Base-by-base conservation (phyloP, 495 filamentous ascomycete genomes). In the Hypoxylon intermedium region DNA sequence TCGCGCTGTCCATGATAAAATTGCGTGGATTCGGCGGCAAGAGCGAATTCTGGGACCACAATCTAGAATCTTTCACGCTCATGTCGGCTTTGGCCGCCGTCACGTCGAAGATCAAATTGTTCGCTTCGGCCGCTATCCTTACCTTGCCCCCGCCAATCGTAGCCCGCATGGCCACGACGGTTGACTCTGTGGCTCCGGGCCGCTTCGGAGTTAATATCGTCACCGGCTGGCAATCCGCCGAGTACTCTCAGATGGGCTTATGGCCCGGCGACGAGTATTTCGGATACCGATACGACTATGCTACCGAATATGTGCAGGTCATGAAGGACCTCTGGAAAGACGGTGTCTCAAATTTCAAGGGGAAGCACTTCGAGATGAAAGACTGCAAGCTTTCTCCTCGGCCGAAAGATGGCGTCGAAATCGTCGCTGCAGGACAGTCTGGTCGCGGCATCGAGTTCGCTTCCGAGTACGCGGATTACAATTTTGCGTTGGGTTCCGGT, bases 91-190 rank as follows among this genome's bases (percentile, higher is more conserved):
- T 82, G 0, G 78, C 77, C 0, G 64, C 74, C 1, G 75, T 80
- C 5, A 82, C 77, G 0, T 63, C 74, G 2, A 79, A 77, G 53
- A 82, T 82, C 26, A 77, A 78, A 7, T 75, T 82, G n/a, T 71
- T 64, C 45, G 71, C 71, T 11, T 71, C 68, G 0, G 36, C 68
- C 2, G 71, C 71, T 3, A 67, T 71, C 15, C 63, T 73, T 12
- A 65, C 61, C 15, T 40, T 73, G 4, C 71, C 71, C 1, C 68
- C 71, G 3, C 56, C 71, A 0, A 40, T 71, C 13, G 67, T 66
- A 9, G 71, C 68, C 3, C 43, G 68, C 1, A 73, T 73, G 71
- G 68, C 66, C 1, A 54, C 58, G 0, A 71, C 71, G 11, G 57
- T 73, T 38, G 71, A 73, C 38, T 69, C 68, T 11, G 66, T 73